Evolutionary conservation across 2,329 filamentous ascomycete genomes (phyloP), one percentile per base, ranked within the genome.

Genomic region (Xylaria sp.): DNA sequence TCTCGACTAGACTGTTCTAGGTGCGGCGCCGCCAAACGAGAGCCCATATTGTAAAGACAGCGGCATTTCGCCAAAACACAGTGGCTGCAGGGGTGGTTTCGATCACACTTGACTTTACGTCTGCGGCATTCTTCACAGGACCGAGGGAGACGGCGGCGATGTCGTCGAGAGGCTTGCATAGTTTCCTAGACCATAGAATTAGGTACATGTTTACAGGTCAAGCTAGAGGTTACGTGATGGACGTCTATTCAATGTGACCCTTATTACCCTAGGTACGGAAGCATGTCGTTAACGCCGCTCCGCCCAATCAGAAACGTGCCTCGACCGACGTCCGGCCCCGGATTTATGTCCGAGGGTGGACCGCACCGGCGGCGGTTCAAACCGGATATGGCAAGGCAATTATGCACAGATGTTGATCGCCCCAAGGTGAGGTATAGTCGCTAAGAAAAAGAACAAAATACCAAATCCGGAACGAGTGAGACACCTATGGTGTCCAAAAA

Each of bases 61-160:
- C 16, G 44, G 32, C 47, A 48, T 64, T 64, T 68, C 2, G 54
- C 47, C 29, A 68, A 3, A n/a, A 65, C 48, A 48, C 61, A 68
- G 3, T 65, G 65, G 50, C 65, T 68, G 13, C 65, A 68, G 21
- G 65, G 60, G n/a, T 65, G 47, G 5, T 57, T 65, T 13, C 65
- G 60, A 32, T 65, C 60, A 21, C 61, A 68, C 27, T 64, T 64
- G 27, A 65, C 44, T 32, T 67, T 67, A 1, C 65, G 59, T 32
- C 65, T 37, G 35, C 65, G 65, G 10, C 65, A 67, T 61, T 68
- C 65, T 47, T 60, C 65, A 25, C 65, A 68, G 5, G 65, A 68
- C n/a, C 65, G 54, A 18, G 61, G 65, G 6, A 57, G 54, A 4
- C 65, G 65, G 54, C 60, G 65, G n/a, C 65, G 65, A 21, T 50